Evolutionary conservation across 495 filamentous ascomycete genomes (phyloP).

Genomic region (Penicillium samsonianum): DNA sequence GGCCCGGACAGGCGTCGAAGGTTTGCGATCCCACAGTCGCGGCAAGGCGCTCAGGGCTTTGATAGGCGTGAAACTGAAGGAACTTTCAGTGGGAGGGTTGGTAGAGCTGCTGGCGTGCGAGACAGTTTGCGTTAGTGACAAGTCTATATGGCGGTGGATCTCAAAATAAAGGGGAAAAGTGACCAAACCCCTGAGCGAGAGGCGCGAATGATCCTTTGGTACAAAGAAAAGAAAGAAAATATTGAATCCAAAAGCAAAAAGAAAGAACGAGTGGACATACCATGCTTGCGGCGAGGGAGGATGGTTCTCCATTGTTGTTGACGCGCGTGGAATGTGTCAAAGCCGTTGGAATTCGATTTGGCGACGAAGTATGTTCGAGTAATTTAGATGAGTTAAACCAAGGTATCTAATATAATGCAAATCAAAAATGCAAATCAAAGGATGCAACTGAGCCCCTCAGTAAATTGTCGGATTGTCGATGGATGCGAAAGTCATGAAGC

Average conservation of each 20-base stretch:
- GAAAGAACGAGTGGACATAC: constrained; percentile 18
- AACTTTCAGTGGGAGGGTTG: constrained; percentile 21
- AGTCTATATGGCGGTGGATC: not conserved
- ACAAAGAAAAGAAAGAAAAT: not conserved
- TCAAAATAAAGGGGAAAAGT: constrained; percentile 8
- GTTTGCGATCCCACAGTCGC: constrained; percentile 57
- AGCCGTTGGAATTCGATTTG: constrained; percentile 12
- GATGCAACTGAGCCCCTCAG: not conserved
- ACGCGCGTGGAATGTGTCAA: constrained; percentile 37
- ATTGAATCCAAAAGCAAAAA: not conserved
- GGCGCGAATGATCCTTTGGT: not conserved
- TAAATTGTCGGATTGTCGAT: constrained; percentile 6
- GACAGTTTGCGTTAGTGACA: constrained; percentile 19
- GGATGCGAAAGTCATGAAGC: constrained; percentile 3
- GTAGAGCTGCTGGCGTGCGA: constrained; percentile 13
- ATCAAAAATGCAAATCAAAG: not conserved
- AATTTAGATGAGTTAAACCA: not conserved
- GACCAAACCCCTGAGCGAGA: constrained; percentile 1
- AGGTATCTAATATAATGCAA: not conserved
- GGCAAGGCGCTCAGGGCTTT: constrained; percentile 36
- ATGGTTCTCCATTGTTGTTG: constrained; percentile 29
- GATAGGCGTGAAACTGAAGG: constrained; percentile 44
- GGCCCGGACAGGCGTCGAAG: constrained; percentile 51
- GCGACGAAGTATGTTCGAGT: not conserved
- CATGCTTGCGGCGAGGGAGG: constrained; percentile 24